phyloP scores from a whole-genome alignment of 768 basidiomycete genomes.

The Lentinula detonsa region DNA sequence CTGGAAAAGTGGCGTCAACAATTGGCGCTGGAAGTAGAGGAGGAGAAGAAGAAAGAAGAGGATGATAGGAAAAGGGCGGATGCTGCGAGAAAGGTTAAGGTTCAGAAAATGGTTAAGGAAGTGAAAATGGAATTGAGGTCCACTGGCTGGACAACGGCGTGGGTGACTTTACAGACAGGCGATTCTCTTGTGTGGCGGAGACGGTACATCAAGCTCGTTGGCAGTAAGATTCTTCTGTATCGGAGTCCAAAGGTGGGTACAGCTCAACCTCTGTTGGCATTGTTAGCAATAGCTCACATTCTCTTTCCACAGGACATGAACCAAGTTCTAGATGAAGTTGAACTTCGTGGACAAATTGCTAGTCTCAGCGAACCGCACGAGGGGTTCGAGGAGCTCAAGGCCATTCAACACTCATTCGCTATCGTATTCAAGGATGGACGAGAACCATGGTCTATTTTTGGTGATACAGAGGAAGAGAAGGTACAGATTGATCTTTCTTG shows the following conservation, averaged over 20 bases:
- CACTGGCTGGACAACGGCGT: slow-evolving; percentile 38
- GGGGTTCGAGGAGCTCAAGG: slow-evolving; percentile 60
- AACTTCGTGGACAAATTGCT: slow-evolving; percentile 39
- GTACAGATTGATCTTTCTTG: slow-evolving; percentile 18
- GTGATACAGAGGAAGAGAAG: slow-evolving; percentile 62
- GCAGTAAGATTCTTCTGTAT: slow-evolving; percentile 41
- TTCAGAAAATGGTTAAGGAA: slow-evolving; percentile 39
- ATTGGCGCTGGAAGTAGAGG: slow-evolving; percentile 37
- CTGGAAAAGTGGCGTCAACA: slow-evolving; percentile 49
- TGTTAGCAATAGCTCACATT: not conserved
- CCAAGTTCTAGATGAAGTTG: slow-evolving; percentile 33
- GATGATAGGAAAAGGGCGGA: slow-evolving; percentile 34
- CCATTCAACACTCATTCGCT: slow-evolving; percentile 63
- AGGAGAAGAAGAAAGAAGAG: slow-evolving; percentile 37
- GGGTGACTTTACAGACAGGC: slow-evolving; percentile 55
- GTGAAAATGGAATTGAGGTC: slow-evolving; percentile 29
- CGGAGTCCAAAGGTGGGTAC: slow-evolving; percentile 42
- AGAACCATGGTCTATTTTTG: slow-evolving; percentile 50
- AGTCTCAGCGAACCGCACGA: slow-evolving; percentile 58
- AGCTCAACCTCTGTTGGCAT: not conserved
- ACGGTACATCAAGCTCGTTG: slow-evolving; percentile 54
- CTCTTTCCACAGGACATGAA: slow-evolving; percentile 28
- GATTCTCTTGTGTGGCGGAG: slow-evolving; percentile 56
- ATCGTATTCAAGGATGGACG: slow-evolving; percentile 49
- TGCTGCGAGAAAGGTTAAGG: slow-evolving; percentile 37